Base-by-base conservation (phyloP, 805 yeast species). In the Danielia oregonensis region DNA sequence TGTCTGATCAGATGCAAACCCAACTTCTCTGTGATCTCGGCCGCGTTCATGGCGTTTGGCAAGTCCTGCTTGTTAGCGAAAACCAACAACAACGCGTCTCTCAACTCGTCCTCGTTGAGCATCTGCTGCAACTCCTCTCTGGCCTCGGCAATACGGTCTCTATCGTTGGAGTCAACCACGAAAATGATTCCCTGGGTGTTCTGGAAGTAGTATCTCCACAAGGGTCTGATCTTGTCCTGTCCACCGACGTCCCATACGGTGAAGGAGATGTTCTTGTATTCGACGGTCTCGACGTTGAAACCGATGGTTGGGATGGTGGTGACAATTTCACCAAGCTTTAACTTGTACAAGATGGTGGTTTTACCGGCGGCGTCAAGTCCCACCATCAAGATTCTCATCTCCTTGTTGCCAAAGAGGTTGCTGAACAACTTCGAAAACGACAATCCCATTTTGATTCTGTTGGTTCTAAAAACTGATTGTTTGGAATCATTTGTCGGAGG, bases 201-300 rank as follows among this genome's bases (percentile, higher is more conserved):
- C 72, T 91, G 96, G 86, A 81, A 91, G 68, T 91, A 91, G 71
- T 91, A 95, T 79, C 97, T 85, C 97, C 97, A 91, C 68, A 91
- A 75, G 41, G 97, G 96, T 74, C 97, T 86, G 61, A 91, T 91
- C 73, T 89, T 89, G 70, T 88, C 96, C 76, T 91, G 97, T 79
- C 97, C 97, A 84, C 97, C 97, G 54, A 89, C 96, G 79, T 91
- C 97, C 97, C 97, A 88, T 48, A 88, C 96, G 42, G 96, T 87
- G 73, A 88, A 88, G 28, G 95, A 83, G 67, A 88, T 86, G 81
- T 88, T 88, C 74, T 88, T 88, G 77, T 88, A 87, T 74, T 88
- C 96, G 57, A 88, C 96, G 43, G 96, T 88, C 72, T 88, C 97
- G 53, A 88, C 97, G 66, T 88, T 88, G 81, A 88, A 88, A 58